Base-by-base conservation (phyloP, 2,329 filamentous ascomycete species). In the Stemphylium vesicarium region DNA sequence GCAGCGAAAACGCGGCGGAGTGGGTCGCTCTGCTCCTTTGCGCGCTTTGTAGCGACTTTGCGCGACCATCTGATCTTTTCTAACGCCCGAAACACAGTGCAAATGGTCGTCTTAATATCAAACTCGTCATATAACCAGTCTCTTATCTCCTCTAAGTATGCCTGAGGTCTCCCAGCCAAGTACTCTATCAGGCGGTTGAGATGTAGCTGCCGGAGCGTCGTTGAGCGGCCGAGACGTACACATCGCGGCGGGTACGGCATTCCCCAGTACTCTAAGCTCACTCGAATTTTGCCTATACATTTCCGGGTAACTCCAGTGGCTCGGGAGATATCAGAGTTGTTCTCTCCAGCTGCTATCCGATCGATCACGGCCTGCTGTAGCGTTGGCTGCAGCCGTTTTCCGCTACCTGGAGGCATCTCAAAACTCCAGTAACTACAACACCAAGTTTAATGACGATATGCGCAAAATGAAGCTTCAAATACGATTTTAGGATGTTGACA, bases 141-240 rank as follows among this genome's bases (percentile, higher is more conserved):
- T n/a, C n/a, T 50, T 1, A 50, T 55, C 40, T 55, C 52, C 26
- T 55, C 46, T 3, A 55, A n/a, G 41, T 55, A 55, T 26, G 41
- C 52, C 4, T 55, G 52, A 24, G 52, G 52, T 13, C 46, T 3
- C 36, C 52, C 22, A 12, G 6, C 8, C 2, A 53, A 12, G n/a
- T 31, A 43, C 35, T 16, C n/a, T 10, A 2, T 22, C 3, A 22
- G n/a, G 5, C 4, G 10, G 7, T 16, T 5, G n/a, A 22, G 20
- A 22, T 18, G 35, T 16, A 8, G 35, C 11, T 37, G n/a, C 9
- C 35, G n/a, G 6, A 37, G 35, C 3, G 35, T 16, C 5, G 5
- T 6, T 8, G 35, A 6, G 8, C 35, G 35, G 1, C 35, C 35
- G 2, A 37, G 2, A 7, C 18, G 15, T 3, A 37, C 35, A 18